These are phyloP conservation scores for Komagataella mondaviorum DNA, from an alignment of 805 yeast genomes.

Conservation along the genomic window DNA sequence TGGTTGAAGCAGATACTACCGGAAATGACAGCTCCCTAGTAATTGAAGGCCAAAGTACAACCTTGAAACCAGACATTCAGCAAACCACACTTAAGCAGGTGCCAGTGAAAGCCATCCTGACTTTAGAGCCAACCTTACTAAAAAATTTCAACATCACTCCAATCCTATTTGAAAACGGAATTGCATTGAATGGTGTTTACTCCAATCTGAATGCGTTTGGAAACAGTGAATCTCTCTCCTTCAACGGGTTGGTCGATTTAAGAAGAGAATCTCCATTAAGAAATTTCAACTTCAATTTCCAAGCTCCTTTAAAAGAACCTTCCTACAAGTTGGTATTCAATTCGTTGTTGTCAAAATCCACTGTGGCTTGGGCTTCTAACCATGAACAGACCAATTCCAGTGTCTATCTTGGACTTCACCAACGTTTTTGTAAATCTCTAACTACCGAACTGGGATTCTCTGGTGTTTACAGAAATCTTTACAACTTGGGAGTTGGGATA, in stretches of 20 bases:
- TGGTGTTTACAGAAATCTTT: slow-evolving; percentile 40
- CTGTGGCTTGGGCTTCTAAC: slow-evolving; percentile 33
- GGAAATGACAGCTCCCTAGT: slow-evolving; percentile 6
- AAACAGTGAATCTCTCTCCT: slow-evolving; percentile 47
- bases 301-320: slow-evolving; percentile 30
- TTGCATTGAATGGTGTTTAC: slow-evolving; percentile 19
- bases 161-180: slow-evolving; percentile 19
- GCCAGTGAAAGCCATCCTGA: slow-evolving; percentile 17
- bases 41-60: neutral
- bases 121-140: slow-evolving; percentile 17
- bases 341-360: slow-evolving; percentile 36
- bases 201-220: slow-evolving; percentile 42
- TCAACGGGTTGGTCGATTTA: slow-evolving; percentile 32
- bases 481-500: slow-evolving; percentile 36
- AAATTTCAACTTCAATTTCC: slow-evolving; percentile 35
- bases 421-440: slow-evolving; percentile 12
- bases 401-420: slow-evolving; percentile 31
- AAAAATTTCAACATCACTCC: slow-evolving; percentile 20
- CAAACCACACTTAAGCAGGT: slow-evolving; percentile 12
- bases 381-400: slow-evolving; percentile 39
- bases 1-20: slow-evolving; percentile 1
- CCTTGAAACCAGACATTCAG: slow-evolving; percentile 9
- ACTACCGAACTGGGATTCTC: slow-evolving; percentile 35
- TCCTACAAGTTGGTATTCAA: slow-evolving; percentile 32
- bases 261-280: slow-evolving; percentile 34